Conservation (phyloP, 768 basidiomycete species). For the Podaxis rugospora region DNA sequence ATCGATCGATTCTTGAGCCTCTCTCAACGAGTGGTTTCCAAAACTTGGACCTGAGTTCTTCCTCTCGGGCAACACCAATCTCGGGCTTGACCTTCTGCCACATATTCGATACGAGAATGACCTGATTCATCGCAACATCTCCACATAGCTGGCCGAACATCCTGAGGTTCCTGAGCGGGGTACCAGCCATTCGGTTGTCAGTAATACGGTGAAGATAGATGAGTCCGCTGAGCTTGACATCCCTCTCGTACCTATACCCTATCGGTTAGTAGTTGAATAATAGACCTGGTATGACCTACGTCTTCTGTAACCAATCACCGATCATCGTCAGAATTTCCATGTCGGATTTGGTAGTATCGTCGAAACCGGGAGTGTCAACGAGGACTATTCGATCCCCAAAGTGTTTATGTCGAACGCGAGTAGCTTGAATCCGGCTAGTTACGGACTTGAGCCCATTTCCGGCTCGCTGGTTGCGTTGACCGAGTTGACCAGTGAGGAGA, state of each 20-base stretch:
- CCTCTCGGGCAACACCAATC: conserved; percentile 22
- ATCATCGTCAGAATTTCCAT: conserved; percentile 12
- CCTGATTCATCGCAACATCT: conserved; percentile 20
- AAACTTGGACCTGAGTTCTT: conserved; percentile 30
- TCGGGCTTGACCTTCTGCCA: conserved; percentile 26
- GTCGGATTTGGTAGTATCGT: conserved; percentile 27
- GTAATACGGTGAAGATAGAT: conserved; percentile 14
- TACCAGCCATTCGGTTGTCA: conserved; percentile 3
- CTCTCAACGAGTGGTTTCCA: conserved; percentile 44
- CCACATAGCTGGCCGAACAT: conserved; percentile 27
- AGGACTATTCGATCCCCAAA: conserved; percentile 23
- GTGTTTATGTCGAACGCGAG: conserved; percentile 19
- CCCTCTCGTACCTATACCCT: background rate
- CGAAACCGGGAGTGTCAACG: conserved; percentile 34
- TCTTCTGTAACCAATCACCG: conserved; percentile 13
- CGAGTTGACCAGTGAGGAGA: conserved; percentile 13
- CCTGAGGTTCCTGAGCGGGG: conserved; percentile 20
- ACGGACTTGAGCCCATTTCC: conserved; percentile 27
- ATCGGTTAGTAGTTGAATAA: background rate
- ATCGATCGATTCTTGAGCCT: conserved; percentile 26
- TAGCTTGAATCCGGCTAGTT: conserved; percentile 30
- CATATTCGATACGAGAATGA: conserved; percentile 34
- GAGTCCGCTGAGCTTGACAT: conserved; percentile 9
- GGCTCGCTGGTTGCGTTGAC: conserved; percentile 13
- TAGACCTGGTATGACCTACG: background rate